Base-by-base conservation (phyloP, 805 yeast species). In the Babjeviella inositovora region DNA sequence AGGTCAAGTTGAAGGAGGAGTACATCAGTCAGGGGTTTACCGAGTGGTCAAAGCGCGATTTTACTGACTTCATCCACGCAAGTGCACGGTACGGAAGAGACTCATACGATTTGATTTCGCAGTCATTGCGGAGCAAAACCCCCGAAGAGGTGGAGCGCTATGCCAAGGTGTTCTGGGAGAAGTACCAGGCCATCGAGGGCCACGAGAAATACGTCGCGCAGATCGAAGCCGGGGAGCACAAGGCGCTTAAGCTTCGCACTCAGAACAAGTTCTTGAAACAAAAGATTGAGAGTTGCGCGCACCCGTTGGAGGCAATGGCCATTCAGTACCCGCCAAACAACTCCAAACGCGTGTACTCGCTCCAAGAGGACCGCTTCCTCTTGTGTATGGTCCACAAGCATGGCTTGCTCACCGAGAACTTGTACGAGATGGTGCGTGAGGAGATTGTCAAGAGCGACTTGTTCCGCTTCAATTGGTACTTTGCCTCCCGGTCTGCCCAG, bases 271-370 rank as follows among this genome's bases (percentile, higher is more conserved):
- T 73, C 7, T 47, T 77, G 17, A 56, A 54, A 2, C 47, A 43
- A 15, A 75, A 75, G 33, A 47, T 76, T 32, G 56, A 56, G 21
- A 62, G 56, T 25, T 52, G 58, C 19, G 51, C 53, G n/a, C 65
- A 61, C 27, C 84, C 85, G 1, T 40, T 75, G 12, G 69, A 69
- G 21, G 70, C 73, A 20, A 47, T 79, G 43, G 47, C 47, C 4
- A 70, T 79, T 13, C 75, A 66, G 25, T 79, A 75, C 29, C 87
- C 90, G 0, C 85, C 85, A n/a, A 77, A 76, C 39, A 77, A 75
- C 40, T 75, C 90, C 8, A 75, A 77, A 37, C 51, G 84, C 33
- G 59, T 75, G 6, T 79, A 74, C 35, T 68, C 79, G 6, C 64
- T 66, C 15, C 43, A 60, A 0, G 92, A 79, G 38, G 93, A 79